These are phyloP conservation scores for Boletus sp. DNA, from an alignment of 768 basidiomycete species.

Conservation along the genomic window DNA sequence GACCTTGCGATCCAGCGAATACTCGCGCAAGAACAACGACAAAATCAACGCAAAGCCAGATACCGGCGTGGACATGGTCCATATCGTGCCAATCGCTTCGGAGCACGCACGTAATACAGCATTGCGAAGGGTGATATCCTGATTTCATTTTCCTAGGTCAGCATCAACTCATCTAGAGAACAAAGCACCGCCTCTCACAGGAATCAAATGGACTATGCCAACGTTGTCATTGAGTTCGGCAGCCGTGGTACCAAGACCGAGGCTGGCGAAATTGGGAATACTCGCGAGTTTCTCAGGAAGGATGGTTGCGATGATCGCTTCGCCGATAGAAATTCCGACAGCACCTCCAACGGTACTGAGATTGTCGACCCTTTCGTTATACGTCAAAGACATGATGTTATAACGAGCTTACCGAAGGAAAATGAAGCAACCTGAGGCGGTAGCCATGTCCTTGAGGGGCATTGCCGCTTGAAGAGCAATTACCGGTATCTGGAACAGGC, in stretches of 20 bases:
- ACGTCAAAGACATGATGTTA: neutral
- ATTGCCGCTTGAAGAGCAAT: conserved; percentile 82
- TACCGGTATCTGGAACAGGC: conserved; percentile 63
- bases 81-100: conserved; percentile 59
- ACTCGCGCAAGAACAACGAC: conserved; percentile 54
- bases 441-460: conserved; percentile 86
- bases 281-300: conserved; percentile 31
- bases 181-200: conserved; percentile 5
- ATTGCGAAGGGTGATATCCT: conserved; percentile 50
- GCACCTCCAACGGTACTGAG: conserved; percentile 70
- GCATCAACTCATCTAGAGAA: neutral
- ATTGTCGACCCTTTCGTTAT: conserved; percentile 1
- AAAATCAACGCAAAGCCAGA: conserved; percentile 49
- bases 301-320: conserved; percentile 65
- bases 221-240: conserved; percentile 47
- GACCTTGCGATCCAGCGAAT: conserved; percentile 54
- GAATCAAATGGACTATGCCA: conserved; percentile 35
- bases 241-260: conserved; percentile 37
- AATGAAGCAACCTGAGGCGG: conserved; percentile 65
- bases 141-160: neutral
- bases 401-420: conserved; percentile 53
- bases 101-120: conserved; percentile 62
- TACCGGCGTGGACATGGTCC: conserved; percentile 62
- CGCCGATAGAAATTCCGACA: conserved; percentile 69
- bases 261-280: conserved; percentile 31